phyloP scores from a whole-genome alignment of 495 filamentous ascomycete genomes.

The Aspergillus carlsbadensis region DNA sequence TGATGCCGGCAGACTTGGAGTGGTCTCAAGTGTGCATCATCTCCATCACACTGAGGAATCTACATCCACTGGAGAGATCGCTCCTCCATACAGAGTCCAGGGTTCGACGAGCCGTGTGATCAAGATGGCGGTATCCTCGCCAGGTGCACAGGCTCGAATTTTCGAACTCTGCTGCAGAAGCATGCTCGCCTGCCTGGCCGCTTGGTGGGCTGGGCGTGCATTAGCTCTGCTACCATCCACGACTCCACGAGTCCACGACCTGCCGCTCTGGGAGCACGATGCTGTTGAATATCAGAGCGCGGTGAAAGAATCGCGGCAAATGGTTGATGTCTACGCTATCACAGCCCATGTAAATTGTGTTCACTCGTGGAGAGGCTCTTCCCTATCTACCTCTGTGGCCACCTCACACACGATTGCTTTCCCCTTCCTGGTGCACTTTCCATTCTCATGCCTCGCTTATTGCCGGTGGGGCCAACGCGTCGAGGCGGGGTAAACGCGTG shows the following conservation, averaged over 20 bases:
- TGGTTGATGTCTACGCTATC: background rate
- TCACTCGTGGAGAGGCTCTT: background rate
- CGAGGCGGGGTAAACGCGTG: constrained; percentile 23
- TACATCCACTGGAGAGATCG: constrained; percentile 7
- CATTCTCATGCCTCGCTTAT: constrained; percentile 13
- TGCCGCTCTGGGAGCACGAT: background rate
- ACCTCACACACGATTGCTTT: too few species aligned
- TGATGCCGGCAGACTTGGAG: too few species aligned
- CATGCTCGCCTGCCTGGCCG: constrained; percentile 15
- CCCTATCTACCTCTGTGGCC: background rate
- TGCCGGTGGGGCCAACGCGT: constrained; percentile 14
- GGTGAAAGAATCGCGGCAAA: background rate
- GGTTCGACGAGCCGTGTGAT: constrained; percentile 12
- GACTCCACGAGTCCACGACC: constrained; percentile 1
- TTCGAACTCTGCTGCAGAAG: constrained; percentile 21
- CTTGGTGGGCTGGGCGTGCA: constrained; percentile 23
- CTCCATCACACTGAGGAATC: constrained; percentile 5
- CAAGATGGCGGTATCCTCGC: constrained; percentile 5
- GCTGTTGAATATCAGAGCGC: background rate
- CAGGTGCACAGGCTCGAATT: constrained; percentile 1
- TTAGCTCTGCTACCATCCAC: constrained; percentile 17
- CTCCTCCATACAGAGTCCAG: background rate
- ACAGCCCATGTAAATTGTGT: too few species aligned
- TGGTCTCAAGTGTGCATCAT: too few species aligned
- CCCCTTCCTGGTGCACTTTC: background rate